phyloP scores from a whole-genome alignment of 176 grass and related monocot species.

The Musa troglodytarum region DNA sequence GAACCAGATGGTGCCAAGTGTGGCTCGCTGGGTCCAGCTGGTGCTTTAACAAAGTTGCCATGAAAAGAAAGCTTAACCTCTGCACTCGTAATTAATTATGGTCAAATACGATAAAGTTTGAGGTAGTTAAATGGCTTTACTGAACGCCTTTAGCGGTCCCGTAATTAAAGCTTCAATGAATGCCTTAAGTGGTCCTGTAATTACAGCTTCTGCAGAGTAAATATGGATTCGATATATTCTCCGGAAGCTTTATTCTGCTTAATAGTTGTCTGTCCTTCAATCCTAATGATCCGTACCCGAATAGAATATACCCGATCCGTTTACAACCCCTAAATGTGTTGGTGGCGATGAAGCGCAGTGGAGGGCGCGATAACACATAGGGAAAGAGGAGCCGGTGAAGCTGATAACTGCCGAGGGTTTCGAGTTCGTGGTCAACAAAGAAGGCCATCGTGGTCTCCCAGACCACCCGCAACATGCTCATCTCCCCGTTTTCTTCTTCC shows the following conservation, averaged over 20 bases:
- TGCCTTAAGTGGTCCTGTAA: too few relatives aligned
- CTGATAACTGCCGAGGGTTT: constrained; percentile 92
- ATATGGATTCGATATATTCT: too few relatives aligned
- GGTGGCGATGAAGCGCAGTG: neutral
- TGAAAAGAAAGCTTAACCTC: too few relatives aligned
- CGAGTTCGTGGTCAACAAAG: constrained; percentile 88
- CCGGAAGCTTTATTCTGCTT: too few relatives aligned
- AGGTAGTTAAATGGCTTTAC: too few relatives aligned
- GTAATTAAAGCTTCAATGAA: too few relatives aligned
- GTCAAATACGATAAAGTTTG: too few relatives aligned
- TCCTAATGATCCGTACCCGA: too few relatives aligned
- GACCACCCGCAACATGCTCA: constrained; percentile 91
- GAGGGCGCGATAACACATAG: constrained; percentile 22
- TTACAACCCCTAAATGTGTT: neutral
- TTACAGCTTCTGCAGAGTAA: too few relatives aligned
- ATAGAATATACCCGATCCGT: neutral
- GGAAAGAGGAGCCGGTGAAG: constrained; percentile 57
- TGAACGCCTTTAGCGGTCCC: too few relatives aligned
- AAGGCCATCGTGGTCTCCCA: constrained; percentile 93
- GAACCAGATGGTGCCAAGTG: constrained; percentile 22
- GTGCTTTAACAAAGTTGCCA: constrained; percentile 1
- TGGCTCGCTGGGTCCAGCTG: constrained; percentile 17
- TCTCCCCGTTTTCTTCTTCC: constrained; percentile 40
- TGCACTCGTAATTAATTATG: too few relatives aligned
- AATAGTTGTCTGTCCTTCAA: too few relatives aligned